Evolutionary conservation across 495 filamentous ascomycete genomes (phyloP), one percentile per base, ranked within the genome.

Genomic region (Evernia prunastri): DNA sequence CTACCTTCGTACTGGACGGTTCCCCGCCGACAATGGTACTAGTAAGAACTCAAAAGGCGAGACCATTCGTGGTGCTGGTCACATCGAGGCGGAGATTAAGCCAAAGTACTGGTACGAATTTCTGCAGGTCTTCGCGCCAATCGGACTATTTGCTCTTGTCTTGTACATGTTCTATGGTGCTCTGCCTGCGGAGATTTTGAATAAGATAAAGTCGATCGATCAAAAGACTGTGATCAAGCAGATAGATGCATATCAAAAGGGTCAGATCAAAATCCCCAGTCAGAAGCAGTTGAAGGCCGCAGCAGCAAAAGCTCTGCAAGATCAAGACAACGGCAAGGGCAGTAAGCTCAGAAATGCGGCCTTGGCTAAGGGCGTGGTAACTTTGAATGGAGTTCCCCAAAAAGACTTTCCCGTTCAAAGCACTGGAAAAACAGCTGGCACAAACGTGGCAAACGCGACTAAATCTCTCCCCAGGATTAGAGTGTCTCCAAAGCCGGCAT

Each of bases 1-100:
- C 58, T 94, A 88, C 66, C 64, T 86, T 18, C 75, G 81, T 10
- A 87, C 85, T 29, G 89, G 89, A 1, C 79, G 82, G 33, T 91
- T 94, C 72, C 90, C 90, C 0, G 79, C 79, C 23, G 81, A 81
- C 60, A 69, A 75, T 13, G 77, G 73, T 9, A 64, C 56, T 25
- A 67, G 66, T 39, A 58, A 67, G 31, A 58, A 63, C 17, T 49
- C 51, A 20, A 54, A 72, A 53, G 54, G 66, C 47, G 66, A 69
- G 59, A 56, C 60, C 56, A 17, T 66, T 56, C 39, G 69, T 69
- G 67, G 71, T 56, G 59, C 62, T 15, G 58, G 68, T 57, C 43
- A 71, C 58, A 78, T 82, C 60, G 79, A 81, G 61, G 78, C 80
- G 8, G 76, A 82, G 65, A 75, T 81, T 42, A 79, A 77, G 58